Evolutionary conservation across 345 rosid species (phyloP).

Genomic region (Gynandropsis gynandra): DNA sequence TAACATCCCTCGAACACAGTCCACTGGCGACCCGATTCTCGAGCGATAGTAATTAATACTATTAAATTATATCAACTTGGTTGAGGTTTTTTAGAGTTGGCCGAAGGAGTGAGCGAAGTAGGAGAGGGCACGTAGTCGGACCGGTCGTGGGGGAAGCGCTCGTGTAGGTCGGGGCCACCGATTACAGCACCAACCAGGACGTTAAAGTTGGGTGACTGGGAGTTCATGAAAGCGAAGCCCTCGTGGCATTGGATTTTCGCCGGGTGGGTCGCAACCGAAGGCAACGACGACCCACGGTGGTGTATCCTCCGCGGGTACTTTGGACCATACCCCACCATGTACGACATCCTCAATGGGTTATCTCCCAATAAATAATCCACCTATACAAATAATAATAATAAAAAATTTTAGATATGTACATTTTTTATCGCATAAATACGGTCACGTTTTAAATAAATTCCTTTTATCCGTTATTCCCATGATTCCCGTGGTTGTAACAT

Average conservation of each 20-base stretch:
- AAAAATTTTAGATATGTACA: too few relatives aligned
- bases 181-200: conserved; percentile 69
- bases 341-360: conserved; percentile 76
- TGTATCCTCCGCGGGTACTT: conserved; percentile 76
- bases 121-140: conserved; percentile 59
- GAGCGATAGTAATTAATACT: too few relatives aligned
- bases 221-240: conserved; percentile 52
- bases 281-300: conserved; percentile 91
- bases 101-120: conserved; percentile 69
- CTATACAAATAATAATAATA: conserved; percentile 25
- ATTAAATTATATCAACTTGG: too few relatives aligned
- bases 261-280: conserved; percentile 61
- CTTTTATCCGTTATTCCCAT: too few relatives aligned
- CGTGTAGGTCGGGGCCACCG: conserved; percentile 78
- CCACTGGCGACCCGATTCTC: conserved; percentile 20
- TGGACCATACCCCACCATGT: conserved; percentile 91
- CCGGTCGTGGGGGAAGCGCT: conserved; percentile 66
- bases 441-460: too few relatives aligned
- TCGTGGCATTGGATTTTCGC: conserved; percentile 59
- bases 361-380: conserved; percentile 92
- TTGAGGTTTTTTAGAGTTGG: conserved; percentile 33
- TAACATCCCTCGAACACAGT: conserved; percentile 20
- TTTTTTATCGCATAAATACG: too few relatives aligned
- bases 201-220: conserved; percentile 70
- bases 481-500: too few relatives aligned